Conservation (phyloP, 2,329 filamentous ascomycete species). For the Daldinia sp. region DNA sequence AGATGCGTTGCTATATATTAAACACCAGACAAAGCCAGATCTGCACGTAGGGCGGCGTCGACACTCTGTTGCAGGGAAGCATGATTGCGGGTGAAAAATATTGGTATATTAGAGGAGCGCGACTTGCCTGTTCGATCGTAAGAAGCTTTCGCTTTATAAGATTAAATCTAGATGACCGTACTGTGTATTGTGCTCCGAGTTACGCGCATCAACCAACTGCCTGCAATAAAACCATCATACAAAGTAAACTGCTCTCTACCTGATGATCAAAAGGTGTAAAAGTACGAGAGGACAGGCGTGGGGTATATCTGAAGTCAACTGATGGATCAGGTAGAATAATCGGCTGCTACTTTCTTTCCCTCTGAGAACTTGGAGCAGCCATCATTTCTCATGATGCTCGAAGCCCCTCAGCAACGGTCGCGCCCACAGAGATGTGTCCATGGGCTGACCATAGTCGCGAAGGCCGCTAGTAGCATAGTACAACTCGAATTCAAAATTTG, state of each 20-base stretch:
- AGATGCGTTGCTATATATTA: constrained; percentile 24
- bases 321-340: constrained; percentile 37
- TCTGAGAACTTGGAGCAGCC: constrained; percentile 48
- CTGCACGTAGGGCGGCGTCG: constrained; percentile 10
- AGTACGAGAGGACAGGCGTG: constrained; percentile 38
- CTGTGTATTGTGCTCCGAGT: constrained; percentile 36
- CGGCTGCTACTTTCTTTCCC: constrained; percentile 35
- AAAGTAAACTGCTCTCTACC: constrained; percentile 48
- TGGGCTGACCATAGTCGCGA: constrained; percentile 29
- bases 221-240: constrained; percentile 37
- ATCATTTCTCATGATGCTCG: constrained; percentile 53
- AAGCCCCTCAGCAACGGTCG: constrained; percentile 36
- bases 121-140: constrained; percentile 39
- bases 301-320: constrained; percentile 45
- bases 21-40: constrained; percentile 18
- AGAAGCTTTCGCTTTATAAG: constrained; percentile 36
- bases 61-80: constrained; percentile 18
- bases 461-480: constrained; percentile 21
- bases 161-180: constrained; percentile 37
- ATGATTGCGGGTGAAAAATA: constrained; percentile 28
- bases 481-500: constrained; percentile 32
- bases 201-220: constrained; percentile 36
- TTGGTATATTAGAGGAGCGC: constrained; percentile 46
- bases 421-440: constrained; percentile 22
- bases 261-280: constrained; percentile 38